A percentile compares a stretch with the other conserved stretches of the same genome.
These are phyloP conservation scores for Fagus sylvatica DNA, from an alignment of 306 rosid genomes.

Conservation along the genomic window DNA sequence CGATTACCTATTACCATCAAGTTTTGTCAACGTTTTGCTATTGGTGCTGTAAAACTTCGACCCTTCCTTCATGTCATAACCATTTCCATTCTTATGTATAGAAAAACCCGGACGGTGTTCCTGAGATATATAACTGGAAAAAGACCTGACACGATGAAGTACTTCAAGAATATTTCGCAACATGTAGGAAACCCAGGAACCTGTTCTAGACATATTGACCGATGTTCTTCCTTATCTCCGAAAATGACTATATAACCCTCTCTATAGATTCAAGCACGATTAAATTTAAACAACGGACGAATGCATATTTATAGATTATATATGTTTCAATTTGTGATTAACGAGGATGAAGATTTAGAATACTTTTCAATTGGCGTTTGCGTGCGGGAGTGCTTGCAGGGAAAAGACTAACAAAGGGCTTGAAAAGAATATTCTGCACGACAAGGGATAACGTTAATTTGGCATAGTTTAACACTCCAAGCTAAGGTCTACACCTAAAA, in stretches of 20 bases:
- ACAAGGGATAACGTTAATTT: constrained; percentile 7
- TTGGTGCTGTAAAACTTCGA: constrained; percentile 36
- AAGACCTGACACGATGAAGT: constrained; percentile 9
- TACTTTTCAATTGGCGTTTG: constrained; percentile 11
- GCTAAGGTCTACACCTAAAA: constrained; percentile 17
- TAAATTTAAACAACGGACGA: too few species aligned
- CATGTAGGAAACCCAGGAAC: constrained; percentile 31
- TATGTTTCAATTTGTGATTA: not conserved
- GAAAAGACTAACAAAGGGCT: not conserved
- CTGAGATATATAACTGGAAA: constrained; percentile 7
- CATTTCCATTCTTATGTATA: constrained; percentile 2
- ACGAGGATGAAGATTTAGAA: not conserved
- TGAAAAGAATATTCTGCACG: not conserved
- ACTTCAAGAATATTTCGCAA: constrained; percentile 37
- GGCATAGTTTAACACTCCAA: constrained; percentile 35
- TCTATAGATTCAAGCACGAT: not conserved
- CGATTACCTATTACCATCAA: constrained; percentile 33
- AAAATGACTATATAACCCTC: not conserved
- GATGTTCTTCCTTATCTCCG: not conserved
- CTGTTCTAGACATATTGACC: constrained; percentile 35
- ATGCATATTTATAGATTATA: not conserved
- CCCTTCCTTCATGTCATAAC: constrained; percentile 22
- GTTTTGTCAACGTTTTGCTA: constrained; percentile 23
- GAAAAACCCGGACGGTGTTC: constrained; percentile 26
- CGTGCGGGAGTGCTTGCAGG: constrained; percentile 32